A percentile compares a stretch with the other conserved stretches of the same genome.
Conservation (phyloP, 768 basidiomycete genomes). For the Tephrocybe sp. region DNA sequence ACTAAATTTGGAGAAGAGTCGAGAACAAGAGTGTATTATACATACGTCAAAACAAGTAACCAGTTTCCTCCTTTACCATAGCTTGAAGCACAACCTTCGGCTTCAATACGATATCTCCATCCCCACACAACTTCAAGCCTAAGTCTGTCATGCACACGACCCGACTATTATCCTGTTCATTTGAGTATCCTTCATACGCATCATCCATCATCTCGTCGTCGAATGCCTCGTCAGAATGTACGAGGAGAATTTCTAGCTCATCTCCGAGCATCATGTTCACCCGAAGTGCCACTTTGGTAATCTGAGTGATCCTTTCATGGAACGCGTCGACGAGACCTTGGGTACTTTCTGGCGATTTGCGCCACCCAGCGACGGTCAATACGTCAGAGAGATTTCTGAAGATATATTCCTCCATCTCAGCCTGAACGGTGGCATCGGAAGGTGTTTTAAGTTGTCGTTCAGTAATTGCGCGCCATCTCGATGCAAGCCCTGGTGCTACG, state of each 20-base stretch:
- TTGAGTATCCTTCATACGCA: slow-evolving; percentile 22
- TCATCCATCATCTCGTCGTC: slow-evolving; percentile 30
- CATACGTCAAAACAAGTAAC: slow-evolving; percentile 4
- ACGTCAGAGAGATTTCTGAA: slow-evolving; percentile 19
- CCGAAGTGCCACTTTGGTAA: slow-evolving; percentile 30
- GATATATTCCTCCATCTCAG: slow-evolving; percentile 15
- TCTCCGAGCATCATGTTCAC: slow-evolving; percentile 28
- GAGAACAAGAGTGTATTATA: too few species aligned
- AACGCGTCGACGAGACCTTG: slow-evolving; percentile 9
- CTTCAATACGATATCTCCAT: slow-evolving; percentile 22
- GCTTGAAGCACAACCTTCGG: slow-evolving; percentile 29
- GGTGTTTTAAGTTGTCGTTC: slow-evolving; percentile 21
- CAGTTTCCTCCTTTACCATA: slow-evolving; percentile 10
- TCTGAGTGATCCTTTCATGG: slow-evolving; percentile 16
- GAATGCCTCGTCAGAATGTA: slow-evolving; percentile 27
- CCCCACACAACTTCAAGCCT: slow-evolving; percentile 21
- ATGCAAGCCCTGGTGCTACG: slow-evolving; percentile 20
- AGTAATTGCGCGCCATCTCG: slow-evolving; percentile 28
- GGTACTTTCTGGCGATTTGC: slow-evolving; percentile 3
- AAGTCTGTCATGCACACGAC: slow-evolving; percentile 33
- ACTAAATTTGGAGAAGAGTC: too few species aligned
- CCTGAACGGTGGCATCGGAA: slow-evolving; percentile 19
- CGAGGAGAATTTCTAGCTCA: slow-evolving; percentile 25
- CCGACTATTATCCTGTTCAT: slow-evolving; percentile 17
- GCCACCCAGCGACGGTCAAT: slow-evolving; percentile 29